Evolutionary conservation across 108 stramenopile species (phyloP).

Genomic region (Cyclotella sp.): DNA sequence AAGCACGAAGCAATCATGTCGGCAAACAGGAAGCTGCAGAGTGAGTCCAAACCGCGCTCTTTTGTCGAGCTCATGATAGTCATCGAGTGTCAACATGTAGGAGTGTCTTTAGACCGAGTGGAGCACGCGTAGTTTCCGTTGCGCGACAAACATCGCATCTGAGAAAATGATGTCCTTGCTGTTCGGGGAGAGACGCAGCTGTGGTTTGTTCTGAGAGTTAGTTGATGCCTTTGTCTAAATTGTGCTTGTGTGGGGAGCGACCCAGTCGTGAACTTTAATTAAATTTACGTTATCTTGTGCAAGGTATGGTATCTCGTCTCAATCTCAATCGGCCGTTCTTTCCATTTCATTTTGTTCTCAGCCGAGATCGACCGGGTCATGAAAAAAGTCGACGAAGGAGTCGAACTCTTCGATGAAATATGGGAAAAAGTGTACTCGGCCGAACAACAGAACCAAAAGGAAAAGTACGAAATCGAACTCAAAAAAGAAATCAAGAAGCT

Average conservation of each 20-base stretch:
- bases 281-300: too few relatives aligned
- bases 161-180: too few relatives aligned
- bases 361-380: slow-evolving; percentile 94
- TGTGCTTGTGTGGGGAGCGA: too few relatives aligned
- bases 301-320: background rate
- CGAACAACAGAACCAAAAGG: slow-evolving; percentile 96
- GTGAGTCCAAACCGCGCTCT: slow-evolving; percentile 5
- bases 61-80: too few relatives aligned
- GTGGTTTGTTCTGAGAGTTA: too few relatives aligned
- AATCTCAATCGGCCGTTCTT: background rate
- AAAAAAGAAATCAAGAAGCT: slow-evolving; percentile 99
- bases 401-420: slow-evolving; percentile 96
- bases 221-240: too few relatives aligned
- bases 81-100: background rate
- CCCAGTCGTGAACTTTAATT: too few relatives aligned
- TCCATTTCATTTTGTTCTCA: slow-evolving; percentile 20
- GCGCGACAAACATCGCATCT: too few relatives aligned
- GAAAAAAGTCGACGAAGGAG: slow-evolving; percentile 98
- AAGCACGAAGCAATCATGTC: slow-evolving; percentile 14
- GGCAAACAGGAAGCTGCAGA: slow-evolving; percentile 24
- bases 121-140: too few relatives aligned
- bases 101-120: too few relatives aligned
- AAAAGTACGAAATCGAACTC: slow-evolving; percentile 98
- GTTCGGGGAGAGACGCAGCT: too few relatives aligned
- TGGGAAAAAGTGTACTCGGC: slow-evolving; percentile 98